Evolutionary conservation across 805 yeast species (phyloP).

Genomic region (Kazachstania taianensis): DNA sequence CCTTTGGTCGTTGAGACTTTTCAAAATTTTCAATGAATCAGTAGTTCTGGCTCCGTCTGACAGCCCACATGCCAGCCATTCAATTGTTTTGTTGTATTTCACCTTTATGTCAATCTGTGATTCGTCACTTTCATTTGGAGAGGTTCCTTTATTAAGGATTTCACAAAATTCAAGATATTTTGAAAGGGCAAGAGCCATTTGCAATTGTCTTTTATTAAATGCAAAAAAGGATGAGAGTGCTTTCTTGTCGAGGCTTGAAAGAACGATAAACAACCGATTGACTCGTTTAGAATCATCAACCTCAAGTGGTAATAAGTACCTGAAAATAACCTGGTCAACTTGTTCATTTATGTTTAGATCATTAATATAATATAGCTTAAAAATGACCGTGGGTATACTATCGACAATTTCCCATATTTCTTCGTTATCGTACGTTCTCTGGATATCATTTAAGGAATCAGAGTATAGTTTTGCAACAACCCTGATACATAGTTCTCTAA

Average conservation of each 20-base stretch:
- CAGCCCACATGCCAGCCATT: constrained; percentile 50
- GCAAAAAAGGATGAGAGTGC: constrained; percentile 60
- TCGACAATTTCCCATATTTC: constrained; percentile 26
- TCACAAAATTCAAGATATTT: constrained; percentile 44
- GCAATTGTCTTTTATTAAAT: constrained; percentile 57
- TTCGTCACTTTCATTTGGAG: neutral
- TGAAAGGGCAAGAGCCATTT: constrained; percentile 40
- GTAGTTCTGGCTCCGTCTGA: constrained; percentile 43
- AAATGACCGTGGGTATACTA: constrained; percentile 52
- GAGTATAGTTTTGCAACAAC: constrained; percentile 49
- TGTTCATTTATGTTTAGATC: constrained; percentile 53
- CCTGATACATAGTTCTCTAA: constrained; percentile 49
- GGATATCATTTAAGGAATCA: constrained; percentile 30
- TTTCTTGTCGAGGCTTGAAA: constrained; percentile 42
- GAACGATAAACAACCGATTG: constrained; percentile 40
- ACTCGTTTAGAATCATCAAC: constrained; percentile 39
- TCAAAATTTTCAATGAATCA: constrained; percentile 43
- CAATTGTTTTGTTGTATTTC: constrained; percentile 44
- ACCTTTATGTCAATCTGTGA: constrained; percentile 1
- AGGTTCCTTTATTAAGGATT: constrained; percentile 23
- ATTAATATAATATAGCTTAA: constrained; percentile 64
- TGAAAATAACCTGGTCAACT: constrained; percentile 54
- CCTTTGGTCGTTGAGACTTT: constrained; percentile 48
- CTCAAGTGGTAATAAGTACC: constrained; percentile 49
- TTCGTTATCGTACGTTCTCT: constrained; percentile 11